Evolutionary conservation across 1,284 basidiomycete genomes (phyloP).

Genomic region (Austropuccinia psidii): DNA sequence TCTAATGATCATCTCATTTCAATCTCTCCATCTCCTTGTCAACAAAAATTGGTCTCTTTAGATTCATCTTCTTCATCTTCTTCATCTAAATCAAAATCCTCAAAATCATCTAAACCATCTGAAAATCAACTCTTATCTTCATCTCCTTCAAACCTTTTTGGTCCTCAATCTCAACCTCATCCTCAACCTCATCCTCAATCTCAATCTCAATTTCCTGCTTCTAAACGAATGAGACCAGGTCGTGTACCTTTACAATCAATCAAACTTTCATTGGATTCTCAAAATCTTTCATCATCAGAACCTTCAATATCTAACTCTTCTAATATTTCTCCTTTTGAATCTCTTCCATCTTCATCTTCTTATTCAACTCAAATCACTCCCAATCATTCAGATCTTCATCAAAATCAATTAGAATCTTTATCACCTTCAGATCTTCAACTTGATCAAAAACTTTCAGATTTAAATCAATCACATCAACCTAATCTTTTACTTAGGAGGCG

Average conservation of each 20-base stretch:
- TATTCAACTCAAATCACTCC: background rate
- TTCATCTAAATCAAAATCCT: no score
- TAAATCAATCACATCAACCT: background rate
- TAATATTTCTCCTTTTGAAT: background rate
- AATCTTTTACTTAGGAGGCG: background rate
- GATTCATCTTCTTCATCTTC: no score
- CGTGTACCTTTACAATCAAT: conserved; percentile 5
- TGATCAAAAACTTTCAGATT: no score
- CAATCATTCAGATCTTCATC: background rate
- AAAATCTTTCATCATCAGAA: background rate
- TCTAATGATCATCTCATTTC: no score
- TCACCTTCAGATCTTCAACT: conserved; percentile 3
- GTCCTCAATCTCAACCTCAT: no score
- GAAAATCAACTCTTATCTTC: background rate
- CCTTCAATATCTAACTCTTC: background rate
- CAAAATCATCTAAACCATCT: no score
- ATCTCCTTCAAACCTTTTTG: background rate
- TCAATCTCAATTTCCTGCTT: background rate
- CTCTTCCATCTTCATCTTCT: background rate
- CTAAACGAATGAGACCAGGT: conserved; percentile 11
- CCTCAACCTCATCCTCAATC: background rate
- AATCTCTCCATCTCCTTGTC: no score
- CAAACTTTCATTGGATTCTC: background rate
- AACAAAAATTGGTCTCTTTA: no score
- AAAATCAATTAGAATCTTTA: background rate